Conservation (phyloP, 768 basidiomycete species). For the Lactifluus echinatus region DNA sequence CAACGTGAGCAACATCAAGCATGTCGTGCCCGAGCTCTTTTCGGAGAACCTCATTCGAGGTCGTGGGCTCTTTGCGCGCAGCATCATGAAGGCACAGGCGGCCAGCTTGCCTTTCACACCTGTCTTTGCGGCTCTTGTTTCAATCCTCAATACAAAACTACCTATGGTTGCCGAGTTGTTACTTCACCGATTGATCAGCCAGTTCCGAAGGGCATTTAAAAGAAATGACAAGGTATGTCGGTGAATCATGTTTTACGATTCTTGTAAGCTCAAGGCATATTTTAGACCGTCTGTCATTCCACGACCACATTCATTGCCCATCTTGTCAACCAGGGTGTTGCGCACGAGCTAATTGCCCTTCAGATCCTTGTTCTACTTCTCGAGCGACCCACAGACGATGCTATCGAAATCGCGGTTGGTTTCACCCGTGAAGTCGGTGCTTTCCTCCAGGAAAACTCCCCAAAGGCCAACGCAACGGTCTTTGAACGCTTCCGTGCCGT, state of each 20-base stretch:
- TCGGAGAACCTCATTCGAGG: constrained; percentile 91
- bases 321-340: constrained; percentile 62
- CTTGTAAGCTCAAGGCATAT: constrained; percentile 1
- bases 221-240: constrained; percentile 87
- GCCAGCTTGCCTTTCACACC: constrained; percentile 97
- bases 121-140: constrained; percentile 88
- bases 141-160: constrained; percentile 94
- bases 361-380: constrained; percentile 94
- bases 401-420: constrained; percentile 96
- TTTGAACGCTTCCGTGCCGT: constrained; percentile 97
- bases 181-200: constrained; percentile 81
- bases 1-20: constrained; percentile 93
- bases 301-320: constrained; percentile 75
- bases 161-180: constrained; percentile 94
- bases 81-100: constrained; percentile 96
- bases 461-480: constrained; percentile 90
- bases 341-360: constrained; percentile 89
- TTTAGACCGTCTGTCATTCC: constrained; percentile 87
- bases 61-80: constrained; percentile 83
- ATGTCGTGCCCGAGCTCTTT: constrained; percentile 85
- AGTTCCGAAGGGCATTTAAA: constrained; percentile 92
- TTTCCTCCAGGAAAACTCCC: constrained; percentile 86
- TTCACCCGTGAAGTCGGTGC: constrained; percentile 97
- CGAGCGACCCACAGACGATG: constrained; percentile 93
- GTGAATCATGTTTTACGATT: not conserved